These are phyloP conservation scores for Serpula lacrymans DNA, from an alignment of 768 basidiomycete species.

Conservation along the genomic window DNA sequence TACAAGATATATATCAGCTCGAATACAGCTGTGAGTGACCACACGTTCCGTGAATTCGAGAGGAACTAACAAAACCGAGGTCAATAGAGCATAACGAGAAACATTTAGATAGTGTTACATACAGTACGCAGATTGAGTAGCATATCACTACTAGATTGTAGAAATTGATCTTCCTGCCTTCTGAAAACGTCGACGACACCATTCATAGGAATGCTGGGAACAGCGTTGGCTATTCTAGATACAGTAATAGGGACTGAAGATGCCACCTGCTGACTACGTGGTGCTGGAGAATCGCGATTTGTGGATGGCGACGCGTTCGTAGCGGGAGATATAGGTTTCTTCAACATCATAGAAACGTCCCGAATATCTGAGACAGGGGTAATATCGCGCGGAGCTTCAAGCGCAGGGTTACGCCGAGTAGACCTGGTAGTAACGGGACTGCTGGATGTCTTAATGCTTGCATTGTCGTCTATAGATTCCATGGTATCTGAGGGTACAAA, in stretches of 20 bases:
- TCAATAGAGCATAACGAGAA: constrained; percentile 1
- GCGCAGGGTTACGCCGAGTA: constrained; percentile 15
- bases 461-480: constrained; percentile 9
- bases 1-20: constrained; percentile 55
- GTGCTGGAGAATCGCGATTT: neutral
- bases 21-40: constrained; percentile 47
- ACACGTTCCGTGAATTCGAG: constrained; percentile 65
- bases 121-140: constrained; percentile 26
- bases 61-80: constrained; percentile 42
- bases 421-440: constrained; percentile 19
- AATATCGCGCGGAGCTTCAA: constrained; percentile 36
- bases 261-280: neutral
- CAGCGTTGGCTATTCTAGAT: neutral
- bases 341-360: constrained; percentile 52
- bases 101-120: constrained; percentile 5
- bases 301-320: constrained; percentile 9
- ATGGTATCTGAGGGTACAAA: constrained; percentile 16
- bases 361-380: constrained; percentile 49
- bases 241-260: no score
- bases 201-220: no score
- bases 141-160: no score
- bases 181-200: no score
- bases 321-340: constrained; percentile 40
- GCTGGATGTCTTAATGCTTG: constrained; percentile 10
- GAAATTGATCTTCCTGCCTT: no score